These are phyloP conservation scores for Ophiostoma novo-ulmi DNA, from an alignment of 2,329 filamentous ascomycete species.

Conservation along the genomic window DNA sequence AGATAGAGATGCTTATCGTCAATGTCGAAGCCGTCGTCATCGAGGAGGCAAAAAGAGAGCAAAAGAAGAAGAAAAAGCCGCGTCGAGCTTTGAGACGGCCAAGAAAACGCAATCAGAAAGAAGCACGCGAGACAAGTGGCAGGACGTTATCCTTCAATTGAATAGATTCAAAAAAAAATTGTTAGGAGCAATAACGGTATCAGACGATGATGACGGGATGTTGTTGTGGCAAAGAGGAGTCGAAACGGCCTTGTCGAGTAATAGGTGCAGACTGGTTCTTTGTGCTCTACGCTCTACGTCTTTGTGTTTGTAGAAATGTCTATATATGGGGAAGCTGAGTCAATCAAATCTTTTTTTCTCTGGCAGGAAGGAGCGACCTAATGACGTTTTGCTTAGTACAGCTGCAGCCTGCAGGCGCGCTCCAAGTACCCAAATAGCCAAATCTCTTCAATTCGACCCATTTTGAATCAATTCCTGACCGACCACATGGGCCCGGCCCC, in stretches of 20 bases:
- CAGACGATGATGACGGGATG: neutral
- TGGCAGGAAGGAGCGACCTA: constrained; percentile 20
- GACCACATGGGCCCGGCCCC: constrained; percentile 19
- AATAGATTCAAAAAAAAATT: neutral
- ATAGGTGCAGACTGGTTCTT: neutral
- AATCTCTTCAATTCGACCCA: neutral
- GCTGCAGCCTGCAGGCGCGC: constrained; percentile 1
- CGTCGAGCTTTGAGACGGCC: neutral
- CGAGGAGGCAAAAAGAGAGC: neutral
- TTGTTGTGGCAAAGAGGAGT: constrained; percentile 2
- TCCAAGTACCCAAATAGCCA: neutral
- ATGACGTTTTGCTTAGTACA: constrained; percentile 20
- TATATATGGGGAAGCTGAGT: constrained; percentile 18
- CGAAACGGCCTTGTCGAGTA: neutral
- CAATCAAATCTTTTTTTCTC: constrained; percentile 11
- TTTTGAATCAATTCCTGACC: constrained; percentile 4
- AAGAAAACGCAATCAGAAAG: neutral
- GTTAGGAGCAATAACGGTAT: neutral
- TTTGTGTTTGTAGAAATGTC: neutral
- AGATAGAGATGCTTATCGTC: neutral
- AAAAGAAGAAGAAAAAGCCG: neutral
- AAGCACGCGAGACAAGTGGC: neutral
- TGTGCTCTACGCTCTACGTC: neutral
- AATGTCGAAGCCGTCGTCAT: neutral
- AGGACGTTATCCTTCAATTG: neutral